These are phyloP conservation scores for Heterobasidion irregulare DNA, from an alignment of 1,284 basidiomycete species.

Conservation along the genomic window DNA sequence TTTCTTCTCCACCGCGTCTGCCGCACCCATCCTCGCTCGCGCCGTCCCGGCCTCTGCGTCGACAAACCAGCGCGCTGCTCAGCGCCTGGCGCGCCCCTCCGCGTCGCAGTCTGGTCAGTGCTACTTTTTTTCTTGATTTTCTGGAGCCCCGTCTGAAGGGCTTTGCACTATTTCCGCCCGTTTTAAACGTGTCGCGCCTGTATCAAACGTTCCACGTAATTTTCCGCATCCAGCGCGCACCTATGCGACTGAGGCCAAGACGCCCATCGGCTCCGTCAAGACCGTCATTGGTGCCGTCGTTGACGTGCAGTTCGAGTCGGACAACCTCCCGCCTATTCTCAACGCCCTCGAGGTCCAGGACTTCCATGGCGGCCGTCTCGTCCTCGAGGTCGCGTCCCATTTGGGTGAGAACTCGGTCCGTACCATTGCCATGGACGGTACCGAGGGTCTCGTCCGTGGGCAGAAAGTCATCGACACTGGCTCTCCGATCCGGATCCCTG, in stretches of 20 bases:
- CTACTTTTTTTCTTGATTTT: slow-evolving; percentile 3
- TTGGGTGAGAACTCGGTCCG: slow-evolving; percentile 98
- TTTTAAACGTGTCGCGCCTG: neutral
- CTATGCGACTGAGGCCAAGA: slow-evolving; percentile 86
- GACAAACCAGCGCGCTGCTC: slow-evolving; percentile 20
- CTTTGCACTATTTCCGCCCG: slow-evolving; percentile 7
- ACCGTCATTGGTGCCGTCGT: slow-evolving; percentile 98
- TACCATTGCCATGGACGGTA: slow-evolving; percentile 98
- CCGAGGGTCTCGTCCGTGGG: slow-evolving; percentile 98
- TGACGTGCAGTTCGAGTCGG: slow-evolving; percentile 92
- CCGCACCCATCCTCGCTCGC: slow-evolving; percentile 27
- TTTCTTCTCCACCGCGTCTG: slow-evolving; percentile 68
- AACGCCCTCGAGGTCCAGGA: slow-evolving; percentile 97
- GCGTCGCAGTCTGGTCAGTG: slow-evolving; percentile 33
- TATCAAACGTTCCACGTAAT: slow-evolving; percentile 8
- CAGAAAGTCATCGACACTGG: slow-evolving; percentile 97
- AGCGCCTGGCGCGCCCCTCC: slow-evolving; percentile 38
- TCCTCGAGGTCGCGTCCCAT: slow-evolving; percentile 95
- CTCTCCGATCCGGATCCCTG: slow-evolving; percentile 92
- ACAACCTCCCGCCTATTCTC: slow-evolving; percentile 91
- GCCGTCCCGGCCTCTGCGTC: slow-evolving; percentile 23
- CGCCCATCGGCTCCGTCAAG: slow-evolving; percentile 73
- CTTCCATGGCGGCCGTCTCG: slow-evolving; percentile 87
- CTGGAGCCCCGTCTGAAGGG: slow-evolving; percentile 10
- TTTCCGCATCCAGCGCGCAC: slow-evolving; percentile 53